Conservation (phyloP, 2,329 filamentous ascomycete genomes). For the Plectosphaerella plurivora region DNA sequence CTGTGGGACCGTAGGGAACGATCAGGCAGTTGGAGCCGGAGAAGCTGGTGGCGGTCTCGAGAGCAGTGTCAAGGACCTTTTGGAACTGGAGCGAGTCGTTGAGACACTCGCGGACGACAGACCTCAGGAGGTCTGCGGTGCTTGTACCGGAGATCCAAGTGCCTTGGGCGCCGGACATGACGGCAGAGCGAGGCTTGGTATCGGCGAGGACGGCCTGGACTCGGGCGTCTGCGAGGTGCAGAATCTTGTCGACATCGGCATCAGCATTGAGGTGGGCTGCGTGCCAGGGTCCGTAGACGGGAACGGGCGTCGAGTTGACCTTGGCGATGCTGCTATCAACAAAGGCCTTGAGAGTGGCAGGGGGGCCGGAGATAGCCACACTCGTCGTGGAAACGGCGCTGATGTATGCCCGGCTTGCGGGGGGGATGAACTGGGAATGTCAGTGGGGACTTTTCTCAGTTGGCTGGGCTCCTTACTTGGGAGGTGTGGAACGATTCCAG, state of each 20-base stretch:
- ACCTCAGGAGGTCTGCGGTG: conserved; percentile 34
- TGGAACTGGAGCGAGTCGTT: conserved; percentile 44
- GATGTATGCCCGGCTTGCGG: conserved; percentile 45
- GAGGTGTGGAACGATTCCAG: conserved; percentile 54
- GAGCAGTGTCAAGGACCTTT: conserved; percentile 42
- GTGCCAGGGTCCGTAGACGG: conserved; percentile 54
- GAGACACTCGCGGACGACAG: conserved; percentile 43
- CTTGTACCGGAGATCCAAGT: conserved; percentile 32
- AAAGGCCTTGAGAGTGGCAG: conserved; percentile 40
- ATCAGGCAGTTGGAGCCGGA: conserved; percentile 36
- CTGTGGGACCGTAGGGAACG: conserved; percentile 45
- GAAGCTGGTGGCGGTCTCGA: conserved; percentile 35
- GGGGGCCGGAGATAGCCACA: conserved; percentile 51
- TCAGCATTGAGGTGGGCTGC: conserved; percentile 46
- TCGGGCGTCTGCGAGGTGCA: conserved; percentile 35
- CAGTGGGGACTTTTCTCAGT: background rate
- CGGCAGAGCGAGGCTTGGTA: conserved; percentile 37
- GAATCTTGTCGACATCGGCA: conserved; percentile 38
- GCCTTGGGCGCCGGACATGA: conserved; percentile 49
- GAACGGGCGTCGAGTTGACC: conserved; percentile 40
- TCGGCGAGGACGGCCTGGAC: conserved; percentile 33
- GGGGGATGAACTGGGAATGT: conserved; percentile 32
- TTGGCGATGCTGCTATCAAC: conserved; percentile 33
- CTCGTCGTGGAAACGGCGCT: conserved; percentile 45
- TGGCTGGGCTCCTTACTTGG: conserved; percentile 32